Conservation (phyloP, 2,329 filamentous ascomycete genomes). For the Diaporthe longicolla region DNA sequence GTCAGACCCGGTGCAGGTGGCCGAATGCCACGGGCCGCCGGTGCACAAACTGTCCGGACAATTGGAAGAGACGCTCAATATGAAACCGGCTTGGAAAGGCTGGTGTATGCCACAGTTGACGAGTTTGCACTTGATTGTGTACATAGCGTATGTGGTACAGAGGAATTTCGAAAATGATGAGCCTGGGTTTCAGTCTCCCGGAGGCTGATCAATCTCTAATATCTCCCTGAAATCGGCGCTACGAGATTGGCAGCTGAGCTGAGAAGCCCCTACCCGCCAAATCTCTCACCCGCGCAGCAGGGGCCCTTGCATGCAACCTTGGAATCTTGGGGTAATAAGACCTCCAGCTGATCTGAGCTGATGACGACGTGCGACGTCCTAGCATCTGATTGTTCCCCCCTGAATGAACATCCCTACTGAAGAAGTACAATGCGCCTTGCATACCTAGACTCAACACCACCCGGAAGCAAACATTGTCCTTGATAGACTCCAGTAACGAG, state of each 20-base stretch:
- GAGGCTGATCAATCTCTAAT: conserved; percentile 17
- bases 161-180: conserved; percentile 36
- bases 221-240: conserved; percentile 30
- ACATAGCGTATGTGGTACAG: conserved; percentile 30
- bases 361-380: background rate
- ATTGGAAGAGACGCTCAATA: conserved; percentile 20
- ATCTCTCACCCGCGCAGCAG: conserved; percentile 29
- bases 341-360: conserved; percentile 27
- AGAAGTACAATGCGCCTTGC: conserved; percentile 14
- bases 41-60: conserved; percentile 29
- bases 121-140: conserved; percentile 36
- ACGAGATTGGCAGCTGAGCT: conserved; percentile 37
- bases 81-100: conserved; percentile 36
- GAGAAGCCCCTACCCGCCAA: conserved; percentile 34
- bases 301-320: conserved; percentile 26
- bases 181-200: conserved; percentile 24
- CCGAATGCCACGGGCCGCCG: conserved; percentile 37
- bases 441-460: conserved; percentile 5
- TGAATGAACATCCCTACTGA: conserved; percentile 21
- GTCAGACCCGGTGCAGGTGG: conserved; percentile 24
- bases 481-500: background rate
- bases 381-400: conserved; percentile 14
- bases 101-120: conserved; percentile 10
- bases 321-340: conserved; percentile 24
- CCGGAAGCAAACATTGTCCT: conserved; percentile 19